Evolutionary conservation across 75 land plant species (phyloP).

Genomic region (Chamaecyparis obtusa): DNA sequence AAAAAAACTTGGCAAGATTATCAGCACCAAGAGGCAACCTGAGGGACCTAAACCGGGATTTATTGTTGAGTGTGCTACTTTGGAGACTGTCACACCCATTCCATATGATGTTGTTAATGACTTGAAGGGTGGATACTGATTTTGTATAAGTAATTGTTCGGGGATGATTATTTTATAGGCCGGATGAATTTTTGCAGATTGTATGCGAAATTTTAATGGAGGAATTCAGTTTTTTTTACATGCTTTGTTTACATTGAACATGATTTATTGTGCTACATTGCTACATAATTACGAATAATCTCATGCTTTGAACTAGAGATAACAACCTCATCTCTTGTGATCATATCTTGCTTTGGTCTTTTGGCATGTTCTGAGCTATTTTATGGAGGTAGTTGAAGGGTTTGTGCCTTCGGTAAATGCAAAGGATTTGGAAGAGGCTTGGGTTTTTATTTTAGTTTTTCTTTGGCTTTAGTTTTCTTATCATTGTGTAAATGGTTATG

Average conservation of each 20-base stretch:
- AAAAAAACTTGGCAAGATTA: background rate
- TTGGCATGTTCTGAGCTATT: background rate
- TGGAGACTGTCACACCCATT: slow-evolving; percentile 63
- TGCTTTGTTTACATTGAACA: background rate
- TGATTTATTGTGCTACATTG: background rate
- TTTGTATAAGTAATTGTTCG: background rate
- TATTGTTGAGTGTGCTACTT: slow-evolving; percentile 3
- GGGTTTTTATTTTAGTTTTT: too few species aligned
- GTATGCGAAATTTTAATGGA: too few species aligned
- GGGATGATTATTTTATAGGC: background rate
- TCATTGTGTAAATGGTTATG: too few species aligned
- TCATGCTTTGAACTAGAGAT: too few species aligned
- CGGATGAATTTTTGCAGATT: background rate
- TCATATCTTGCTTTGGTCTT: background rate
- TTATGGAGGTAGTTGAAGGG: background rate
- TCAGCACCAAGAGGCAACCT: slow-evolving; percentile 53
- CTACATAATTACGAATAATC: too few species aligned
- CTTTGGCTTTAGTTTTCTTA: too few species aligned
- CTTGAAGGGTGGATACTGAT: slow-evolving; percentile 55
- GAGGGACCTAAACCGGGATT: slow-evolving; percentile 57
- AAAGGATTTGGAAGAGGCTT: too few species aligned
- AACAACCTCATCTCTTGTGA: background rate
- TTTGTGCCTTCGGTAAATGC: too few species aligned
- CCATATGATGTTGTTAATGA: slow-evolving; percentile 70
- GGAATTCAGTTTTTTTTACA: background rate